Evolutionary conservation across 2,329 filamentous ascomycete species (phyloP).

Genomic region (Talaromyces sp.): DNA sequence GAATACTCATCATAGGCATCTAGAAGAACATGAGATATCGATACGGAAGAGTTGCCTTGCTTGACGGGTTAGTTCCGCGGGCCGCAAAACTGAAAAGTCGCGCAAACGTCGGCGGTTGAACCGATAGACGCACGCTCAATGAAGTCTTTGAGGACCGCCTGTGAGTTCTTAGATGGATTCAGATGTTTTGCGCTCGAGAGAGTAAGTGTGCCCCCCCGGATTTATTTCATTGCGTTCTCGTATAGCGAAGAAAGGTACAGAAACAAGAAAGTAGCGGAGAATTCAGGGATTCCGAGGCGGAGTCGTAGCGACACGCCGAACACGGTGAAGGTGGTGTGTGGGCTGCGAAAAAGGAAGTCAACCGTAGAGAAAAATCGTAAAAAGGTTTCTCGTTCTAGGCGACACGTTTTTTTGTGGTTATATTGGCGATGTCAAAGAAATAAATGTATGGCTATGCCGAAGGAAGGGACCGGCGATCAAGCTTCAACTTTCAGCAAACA

Average conservation of each 20-base stretch:
- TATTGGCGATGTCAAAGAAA: neutral
- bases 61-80: neutral
- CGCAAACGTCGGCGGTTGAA: neutral
- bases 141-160: neutral
- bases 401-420: neutral
- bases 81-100: neutral
- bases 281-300: slow-evolving; percentile 2
- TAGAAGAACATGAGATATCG: neutral
- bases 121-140: neutral
- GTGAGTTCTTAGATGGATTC: neutral
- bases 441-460: neutral
- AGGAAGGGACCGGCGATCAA: neutral
- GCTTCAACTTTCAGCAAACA: slow-evolving; percentile 4
- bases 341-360: neutral
- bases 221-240: neutral
- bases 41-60: neutral
- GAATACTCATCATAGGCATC: neutral
- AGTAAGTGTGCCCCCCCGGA: neutral
- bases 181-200: neutral
- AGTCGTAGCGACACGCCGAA: slow-evolving; percentile 8
- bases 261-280: slow-evolving; percentile 2
- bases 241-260: neutral
- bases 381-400: neutral
- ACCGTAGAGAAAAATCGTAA: neutral
- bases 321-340: neutral